phyloP scores from a whole-genome alignment of 164 flowering plant genomes.

The Magnolia sinica region DNA sequence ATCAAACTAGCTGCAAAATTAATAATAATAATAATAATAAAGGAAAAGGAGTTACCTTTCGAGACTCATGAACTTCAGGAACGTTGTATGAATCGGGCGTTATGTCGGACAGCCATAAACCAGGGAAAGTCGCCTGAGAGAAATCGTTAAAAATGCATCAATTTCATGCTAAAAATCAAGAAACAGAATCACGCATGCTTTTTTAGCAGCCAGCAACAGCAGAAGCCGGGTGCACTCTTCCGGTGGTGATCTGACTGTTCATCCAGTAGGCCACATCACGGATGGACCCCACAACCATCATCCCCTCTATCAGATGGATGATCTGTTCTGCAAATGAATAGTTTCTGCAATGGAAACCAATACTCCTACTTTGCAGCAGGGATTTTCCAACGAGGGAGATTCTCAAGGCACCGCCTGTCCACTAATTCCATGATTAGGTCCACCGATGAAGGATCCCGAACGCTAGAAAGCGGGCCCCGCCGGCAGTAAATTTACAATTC shows the following conservation, averaged over 20 bases:
- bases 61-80: neutral
- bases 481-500: neutral
- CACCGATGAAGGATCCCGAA: neutral
- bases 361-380: neutral
- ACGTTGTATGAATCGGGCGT: slow-evolving; percentile 10
- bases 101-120: slow-evolving; percentile 10
- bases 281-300: neutral
- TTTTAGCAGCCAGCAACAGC: neutral
- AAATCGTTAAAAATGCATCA: neutral
- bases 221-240: neutral
- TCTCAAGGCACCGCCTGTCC: neutral
- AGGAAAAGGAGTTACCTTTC: slow-evolving; percentile 17
- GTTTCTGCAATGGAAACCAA: neutral
- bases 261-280: neutral
- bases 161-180: neutral
- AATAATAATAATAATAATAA: slow-evolving; percentile 23
- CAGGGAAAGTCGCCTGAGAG: slow-evolving; percentile 7
- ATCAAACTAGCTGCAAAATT: neutral
- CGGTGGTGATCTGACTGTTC: neutral
- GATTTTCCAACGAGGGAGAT: neutral
- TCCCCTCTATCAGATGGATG: neutral
- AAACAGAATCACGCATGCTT: neutral
- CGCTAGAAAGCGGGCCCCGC: neutral
- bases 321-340: neutral
- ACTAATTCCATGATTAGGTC: neutral